Conservation (phyloP, 768 basidiomycete genomes). For the Naganishia kalamii region DNA sequence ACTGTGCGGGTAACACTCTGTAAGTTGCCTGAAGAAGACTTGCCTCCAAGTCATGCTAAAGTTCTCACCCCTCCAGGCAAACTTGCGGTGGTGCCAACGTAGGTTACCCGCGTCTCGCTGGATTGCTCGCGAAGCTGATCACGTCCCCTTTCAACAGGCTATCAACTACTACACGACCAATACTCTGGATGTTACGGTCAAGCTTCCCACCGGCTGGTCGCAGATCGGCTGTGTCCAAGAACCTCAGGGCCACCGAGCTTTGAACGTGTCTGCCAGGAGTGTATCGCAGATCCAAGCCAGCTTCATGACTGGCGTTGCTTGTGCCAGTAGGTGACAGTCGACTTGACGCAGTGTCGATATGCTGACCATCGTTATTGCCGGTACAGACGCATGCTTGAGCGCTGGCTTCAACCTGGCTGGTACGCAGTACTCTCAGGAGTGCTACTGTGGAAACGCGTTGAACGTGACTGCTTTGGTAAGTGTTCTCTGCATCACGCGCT, state of each 20-base stretch:
- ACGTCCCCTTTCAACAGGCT: not conserved
- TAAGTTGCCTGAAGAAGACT: not conserved
- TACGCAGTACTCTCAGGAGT: conserved; percentile 4
- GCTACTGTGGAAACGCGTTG: not conserved
- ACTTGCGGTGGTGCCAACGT: conserved; percentile 63
- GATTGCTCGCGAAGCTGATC: not conserved
- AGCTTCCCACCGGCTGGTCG: conserved; percentile 38
- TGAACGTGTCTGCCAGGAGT: conserved; percentile 18
- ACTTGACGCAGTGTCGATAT: no score
- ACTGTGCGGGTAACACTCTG: conserved; percentile 30
- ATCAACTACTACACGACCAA: conserved; percentile 3
- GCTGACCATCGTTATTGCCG: not conserved
- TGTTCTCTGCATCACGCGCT: no score
- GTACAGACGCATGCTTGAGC: not conserved
- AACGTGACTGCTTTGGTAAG: not conserved
- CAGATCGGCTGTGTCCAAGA: conserved; percentile 45
- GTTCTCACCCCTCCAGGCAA: not conserved
- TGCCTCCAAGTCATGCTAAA: not conserved
- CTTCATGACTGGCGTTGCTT: conserved; percentile 5
- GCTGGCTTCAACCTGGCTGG: not conserved
- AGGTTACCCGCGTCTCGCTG: not conserved
- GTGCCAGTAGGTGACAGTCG: not conserved
- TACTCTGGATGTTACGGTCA: conserved; percentile 16
- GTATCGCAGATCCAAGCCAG: not conserved
- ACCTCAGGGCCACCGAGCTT: conserved; percentile 36